These are phyloP conservation scores for Aspergillus eucalypticola DNA, from an alignment of 2,329 filamentous ascomycete genomes.

Conservation along the genomic window DNA sequence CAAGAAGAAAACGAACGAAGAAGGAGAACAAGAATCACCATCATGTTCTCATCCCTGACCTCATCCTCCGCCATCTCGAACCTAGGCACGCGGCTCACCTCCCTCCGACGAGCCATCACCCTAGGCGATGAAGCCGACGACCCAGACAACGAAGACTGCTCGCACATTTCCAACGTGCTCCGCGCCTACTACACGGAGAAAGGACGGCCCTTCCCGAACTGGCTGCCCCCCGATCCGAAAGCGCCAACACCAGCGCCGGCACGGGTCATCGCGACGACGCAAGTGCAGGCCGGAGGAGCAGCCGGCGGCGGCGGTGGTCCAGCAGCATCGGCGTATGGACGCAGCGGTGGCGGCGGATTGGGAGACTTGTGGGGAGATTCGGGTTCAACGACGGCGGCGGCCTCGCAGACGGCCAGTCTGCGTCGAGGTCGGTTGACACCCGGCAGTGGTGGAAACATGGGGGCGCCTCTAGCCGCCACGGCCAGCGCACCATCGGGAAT, in stretches of 20 bases:
- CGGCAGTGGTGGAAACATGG: conserved; percentile 13
- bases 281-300: conserved; percentile 48
- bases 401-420: conserved; percentile 41
- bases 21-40: not conserved
- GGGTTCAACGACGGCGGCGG: conserved; percentile 29
- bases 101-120: conserved; percentile 51
- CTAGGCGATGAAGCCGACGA: conserved; percentile 45
- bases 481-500: conserved; percentile 28
- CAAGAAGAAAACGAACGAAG: no score
- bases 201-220: conserved; percentile 74
- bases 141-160: conserved; percentile 71
- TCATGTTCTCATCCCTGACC: conserved; percentile 65
- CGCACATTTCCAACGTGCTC: conserved; percentile 89
- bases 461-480: conserved; percentile 23
- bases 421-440: conserved; percentile 34
- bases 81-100: conserved; percentile 51
- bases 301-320: conserved; percentile 21
- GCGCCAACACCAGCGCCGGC: conserved; percentile 55
- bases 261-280: conserved; percentile 54
- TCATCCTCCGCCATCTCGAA: conserved; percentile 50
- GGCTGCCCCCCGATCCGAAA: conserved; percentile 91
- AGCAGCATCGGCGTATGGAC: conserved; percentile 31
- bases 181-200: conserved; percentile 92
- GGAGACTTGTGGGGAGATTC: conserved; percentile 61
- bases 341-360: conserved; percentile 47